Evolutionary conservation across 2,329 filamentous ascomycete genomes (phyloP).

Genomic region (Achaetomium macrosporum): DNA sequence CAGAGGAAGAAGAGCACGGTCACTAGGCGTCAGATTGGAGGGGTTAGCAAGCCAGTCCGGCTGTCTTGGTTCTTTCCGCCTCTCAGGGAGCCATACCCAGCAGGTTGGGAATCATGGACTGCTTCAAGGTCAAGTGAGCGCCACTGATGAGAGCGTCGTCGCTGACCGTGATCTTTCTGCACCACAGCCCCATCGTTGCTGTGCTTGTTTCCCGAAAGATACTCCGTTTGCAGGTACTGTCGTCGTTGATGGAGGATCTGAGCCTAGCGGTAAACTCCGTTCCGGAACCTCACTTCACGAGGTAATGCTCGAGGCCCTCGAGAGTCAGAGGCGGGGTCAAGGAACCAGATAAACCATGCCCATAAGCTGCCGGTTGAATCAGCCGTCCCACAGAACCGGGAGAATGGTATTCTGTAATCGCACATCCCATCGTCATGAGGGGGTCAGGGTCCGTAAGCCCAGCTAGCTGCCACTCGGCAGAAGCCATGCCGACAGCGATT

Average conservation of each 20-base stretch:
- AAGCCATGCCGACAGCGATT: neutral
- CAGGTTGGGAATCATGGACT: slow-evolving; percentile 31
- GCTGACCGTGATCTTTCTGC: slow-evolving; percentile 29
- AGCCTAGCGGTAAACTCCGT: neutral
- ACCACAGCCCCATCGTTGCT: slow-evolving; percentile 17
- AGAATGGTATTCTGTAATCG: neutral
- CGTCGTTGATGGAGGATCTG: neutral
- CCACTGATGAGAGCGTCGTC: slow-evolving; percentile 32
- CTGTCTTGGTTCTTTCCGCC: neutral
- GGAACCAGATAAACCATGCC: neutral
- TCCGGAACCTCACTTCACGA: neutral
- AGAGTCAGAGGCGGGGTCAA: neutral
- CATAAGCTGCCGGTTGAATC: neutral
- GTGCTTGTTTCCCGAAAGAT: neutral
- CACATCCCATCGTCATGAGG: neutral
- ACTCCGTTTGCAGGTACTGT: too few species aligned
- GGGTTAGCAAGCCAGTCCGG: too few species aligned
- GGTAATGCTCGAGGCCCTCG: too few species aligned
- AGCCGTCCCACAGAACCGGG: neutral
- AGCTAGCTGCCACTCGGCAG: neutral
- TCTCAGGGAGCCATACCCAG: slow-evolving; percentile 19
- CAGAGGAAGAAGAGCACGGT: slow-evolving; percentile 81
- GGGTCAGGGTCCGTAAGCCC: neutral
- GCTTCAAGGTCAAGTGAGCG: slow-evolving; percentile 29
- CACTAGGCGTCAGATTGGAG: slow-evolving; percentile 44